These are phyloP conservation scores for Dichotomopilus funicola DNA, from an alignment of 2,329 filamentous ascomycete species.

Conservation along the genomic window DNA sequence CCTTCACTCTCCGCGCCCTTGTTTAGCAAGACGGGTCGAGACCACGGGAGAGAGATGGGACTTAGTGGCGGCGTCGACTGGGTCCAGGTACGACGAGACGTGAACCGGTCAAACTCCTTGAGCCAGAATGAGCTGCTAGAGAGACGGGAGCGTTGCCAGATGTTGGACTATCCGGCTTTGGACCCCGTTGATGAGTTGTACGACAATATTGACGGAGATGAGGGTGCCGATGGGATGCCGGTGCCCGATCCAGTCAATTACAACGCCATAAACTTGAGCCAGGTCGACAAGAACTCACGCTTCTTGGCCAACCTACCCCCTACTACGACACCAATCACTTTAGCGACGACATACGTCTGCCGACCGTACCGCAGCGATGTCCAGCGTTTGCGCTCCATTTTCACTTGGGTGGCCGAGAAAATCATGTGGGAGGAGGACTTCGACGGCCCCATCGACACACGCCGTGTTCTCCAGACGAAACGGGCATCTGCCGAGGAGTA, in stretches of 20 bases:
- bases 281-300: constrained; percentile 93
- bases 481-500: constrained; percentile 86
- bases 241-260: constrained; percentile 81
- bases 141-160: constrained; percentile 80
- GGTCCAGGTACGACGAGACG: constrained; percentile 94
- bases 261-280: constrained; percentile 65
- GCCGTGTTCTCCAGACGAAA: constrained; percentile 75
- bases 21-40: constrained; percentile 32
- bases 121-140: constrained; percentile 84
- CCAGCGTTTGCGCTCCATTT: constrained; percentile 86
- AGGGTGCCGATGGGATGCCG: constrained; percentile 76
- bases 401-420: constrained; percentile 95
- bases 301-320: constrained; percentile 81
- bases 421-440: constrained; percentile 94
- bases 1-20: constrained; percentile 23
- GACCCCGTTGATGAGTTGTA: constrained; percentile 86
- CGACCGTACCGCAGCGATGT: constrained; percentile 91
- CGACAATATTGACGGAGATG: constrained; percentile 80
- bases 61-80: constrained; percentile 65
- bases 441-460: constrained; percentile 75
- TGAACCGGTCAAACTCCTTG: constrained; percentile 90
- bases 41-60: constrained; percentile 64
- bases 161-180: constrained; percentile 85
- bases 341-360: constrained; percentile 89
- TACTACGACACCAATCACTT: constrained; percentile 69